Conservation (phyloP, 164 flowering plant genomes). For the Euptelea pleiosperma region DNA sequence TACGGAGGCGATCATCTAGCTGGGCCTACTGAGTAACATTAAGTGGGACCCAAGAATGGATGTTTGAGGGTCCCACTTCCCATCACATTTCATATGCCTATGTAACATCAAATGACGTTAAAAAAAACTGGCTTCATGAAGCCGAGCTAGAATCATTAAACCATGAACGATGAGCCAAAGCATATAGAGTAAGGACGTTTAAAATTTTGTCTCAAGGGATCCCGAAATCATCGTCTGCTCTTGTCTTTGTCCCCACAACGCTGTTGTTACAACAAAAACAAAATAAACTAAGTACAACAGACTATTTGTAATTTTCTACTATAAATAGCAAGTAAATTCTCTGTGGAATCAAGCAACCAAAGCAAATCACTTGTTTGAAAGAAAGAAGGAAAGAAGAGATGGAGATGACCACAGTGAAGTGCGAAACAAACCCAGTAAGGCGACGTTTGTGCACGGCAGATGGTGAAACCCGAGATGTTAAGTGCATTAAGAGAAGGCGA, state of each 20-base stretch:
- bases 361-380: background rate
- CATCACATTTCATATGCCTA: too few relatives aligned
- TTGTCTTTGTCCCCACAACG: slow-evolving; percentile 3
- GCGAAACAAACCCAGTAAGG: slow-evolving; percentile 25
- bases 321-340: background rate
- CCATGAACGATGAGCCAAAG: background rate
- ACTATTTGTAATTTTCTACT: background rate
- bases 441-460: slow-evolving; percentile 12
- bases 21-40: too few relatives aligned
- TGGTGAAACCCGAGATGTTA: slow-evolving; percentile 17
- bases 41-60: too few relatives aligned
- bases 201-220: slow-evolving; percentile 8
- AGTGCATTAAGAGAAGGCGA: slow-evolving; percentile 40
- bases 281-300: background rate
- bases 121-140: too few relatives aligned
- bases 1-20: too few relatives aligned
- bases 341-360: background rate
- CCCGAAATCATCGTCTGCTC: slow-evolving; percentile 21
- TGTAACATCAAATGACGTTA: too few relatives aligned
- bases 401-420: slow-evolving; percentile 30
- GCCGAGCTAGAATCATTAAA: background rate
- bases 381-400: slow-evolving; percentile 4
- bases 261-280: slow-evolving; percentile 11
- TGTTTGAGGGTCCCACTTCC: too few relatives aligned
- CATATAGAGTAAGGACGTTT: background rate